Evolutionary conservation across 139 green algal genomes (phyloP), one percentile per base, ranked within the genome.

Genomic region (Haematococcus lacustris): DNA sequence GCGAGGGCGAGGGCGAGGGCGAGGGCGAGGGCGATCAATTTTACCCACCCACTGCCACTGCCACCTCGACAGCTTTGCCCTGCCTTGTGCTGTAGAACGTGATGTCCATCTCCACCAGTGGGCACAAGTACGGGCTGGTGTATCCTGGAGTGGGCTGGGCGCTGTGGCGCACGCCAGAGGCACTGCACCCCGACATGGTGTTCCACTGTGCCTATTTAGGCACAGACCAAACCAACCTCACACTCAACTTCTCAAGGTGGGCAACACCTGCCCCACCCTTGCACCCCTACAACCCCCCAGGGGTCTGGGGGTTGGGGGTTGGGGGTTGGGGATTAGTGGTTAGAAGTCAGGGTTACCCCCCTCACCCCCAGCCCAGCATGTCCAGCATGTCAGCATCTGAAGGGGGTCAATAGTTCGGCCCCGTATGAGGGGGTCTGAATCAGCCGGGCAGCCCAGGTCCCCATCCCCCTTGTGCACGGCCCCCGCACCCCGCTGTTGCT

Each of bases 211-310:
- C 86, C 68, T 91, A 91, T 65, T 70, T 87, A 25, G 83, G 87
- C 51, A 85, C 65, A 0, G 76, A 88, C 43, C 87, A 93, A 73
- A 71, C 74, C 17, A 85, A 69, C 64, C 79, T 92, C 68, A 92
- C 88, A 28, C 76, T 93, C 50, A 93, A 93, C 81, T 93, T 93
- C 74, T 87, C 74, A 70, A 85, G 85, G 70, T 69, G 69, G 21
- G 3, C 60, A 53, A n/a, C n/a, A n/a, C n/a, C n/a, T n/a, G n/a
- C n/a, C n/a, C n/a, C n/a, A n/a, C n/a, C n/a, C n/a, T n/a, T n/a
- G n/a, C n/a, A n/a, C n/a, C n/a, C n/a, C n/a, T n/a, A n/a, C 47
- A 59, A 13, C 17, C 47, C 47, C 47, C 47, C 17, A 13, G 47
- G 13, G 47, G 13, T 59, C n/a, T n/a, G n/a, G n/a, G 40, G 17